Conservation (phyloP, 2,329 filamentous ascomycete species). For the Pyrenophora seminiperda region DNA sequence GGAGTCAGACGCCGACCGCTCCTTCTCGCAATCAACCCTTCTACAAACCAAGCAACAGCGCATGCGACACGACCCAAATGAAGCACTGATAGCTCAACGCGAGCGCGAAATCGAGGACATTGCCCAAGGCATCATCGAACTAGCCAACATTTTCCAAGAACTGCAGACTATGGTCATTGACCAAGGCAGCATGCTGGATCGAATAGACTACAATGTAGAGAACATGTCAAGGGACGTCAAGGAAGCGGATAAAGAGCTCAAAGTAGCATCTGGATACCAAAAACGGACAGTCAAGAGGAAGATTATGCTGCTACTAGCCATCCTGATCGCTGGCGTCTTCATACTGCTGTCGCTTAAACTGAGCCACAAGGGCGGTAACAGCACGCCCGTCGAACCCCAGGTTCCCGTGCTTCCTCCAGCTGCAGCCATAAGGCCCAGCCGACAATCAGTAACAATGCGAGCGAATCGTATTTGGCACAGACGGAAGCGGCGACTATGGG, state of each 20-base stretch:
- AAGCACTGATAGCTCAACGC: slow-evolving; percentile 83
- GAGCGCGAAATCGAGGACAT: slow-evolving; percentile 98
- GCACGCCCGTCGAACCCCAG: slow-evolving; percentile 20
- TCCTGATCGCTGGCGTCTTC: slow-evolving; percentile 84
- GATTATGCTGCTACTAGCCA: slow-evolving; percentile 83
- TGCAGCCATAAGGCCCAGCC: slow-evolving; percentile 19
- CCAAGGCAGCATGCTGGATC: slow-evolving; percentile 58
- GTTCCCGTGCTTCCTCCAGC: slow-evolving; percentile 30
- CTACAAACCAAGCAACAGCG: slow-evolving; percentile 72
- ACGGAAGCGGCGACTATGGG: slow-evolving; percentile 44
- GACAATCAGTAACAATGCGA: slow-evolving; percentile 20
- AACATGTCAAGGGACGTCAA: slow-evolving; percentile 93
- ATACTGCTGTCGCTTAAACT: slow-evolving; percentile 81
- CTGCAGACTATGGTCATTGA: slow-evolving; percentile 83
- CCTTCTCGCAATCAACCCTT: slow-evolving; percentile 86
- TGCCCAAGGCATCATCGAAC: slow-evolving; percentile 94
- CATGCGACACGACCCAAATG: slow-evolving; percentile 68
- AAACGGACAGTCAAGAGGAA: slow-evolving; percentile 87
- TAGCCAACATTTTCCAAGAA: slow-evolving; percentile 96
- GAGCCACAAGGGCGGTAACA: slow-evolving; percentile 56
- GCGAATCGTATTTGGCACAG: slow-evolving; percentile 42
- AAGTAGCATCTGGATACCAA: slow-evolving; percentile 86
- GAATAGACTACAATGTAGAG: slow-evolving; percentile 85
- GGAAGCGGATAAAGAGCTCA: slow-evolving; percentile 88
- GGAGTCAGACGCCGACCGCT: slow-evolving; percentile 92